A percentile compares a stretch with the other conserved stretches of the same genome.
Evolutionary conservation across 139 green algal species (phyloP).

Genomic region (Volvox africanus): DNA sequence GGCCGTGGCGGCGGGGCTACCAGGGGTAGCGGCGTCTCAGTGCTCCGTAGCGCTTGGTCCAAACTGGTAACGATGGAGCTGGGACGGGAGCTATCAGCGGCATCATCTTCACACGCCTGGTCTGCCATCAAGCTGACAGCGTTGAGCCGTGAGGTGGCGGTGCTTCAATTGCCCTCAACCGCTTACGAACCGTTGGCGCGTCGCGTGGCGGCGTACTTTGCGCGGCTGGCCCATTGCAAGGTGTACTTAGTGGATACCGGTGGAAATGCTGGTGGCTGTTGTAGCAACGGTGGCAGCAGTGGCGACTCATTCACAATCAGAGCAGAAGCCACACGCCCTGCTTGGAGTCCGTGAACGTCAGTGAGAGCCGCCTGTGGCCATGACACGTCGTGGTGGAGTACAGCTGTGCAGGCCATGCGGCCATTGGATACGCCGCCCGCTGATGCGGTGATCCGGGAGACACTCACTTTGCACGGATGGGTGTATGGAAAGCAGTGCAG

Average conservation of each 20-base stretch:
- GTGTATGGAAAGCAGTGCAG: no score
- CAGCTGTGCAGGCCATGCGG: no score
- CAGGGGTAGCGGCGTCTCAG: neutral
- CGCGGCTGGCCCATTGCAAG: conserved; percentile 6
- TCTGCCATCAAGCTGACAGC: neutral
- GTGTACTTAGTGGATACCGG: conserved; percentile 8
- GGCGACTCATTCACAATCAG: no score
- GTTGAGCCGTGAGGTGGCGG: neutral
- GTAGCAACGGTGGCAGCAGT: no score
- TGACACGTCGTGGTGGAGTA: no score
- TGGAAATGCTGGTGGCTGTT: no score
- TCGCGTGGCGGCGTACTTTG: conserved; percentile 12
- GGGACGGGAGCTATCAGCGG: conserved; percentile 3
- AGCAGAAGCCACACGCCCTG: no score
- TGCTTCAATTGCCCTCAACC: neutral
- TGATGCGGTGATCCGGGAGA: no score
- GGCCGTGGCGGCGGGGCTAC: neutral
- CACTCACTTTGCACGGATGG: no score
- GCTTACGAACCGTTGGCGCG: neutral
- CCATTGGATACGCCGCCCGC: no score
- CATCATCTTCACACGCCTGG: neutral
- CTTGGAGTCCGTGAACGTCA: no score
- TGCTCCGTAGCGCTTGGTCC: conserved; percentile 35
- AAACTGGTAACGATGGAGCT: conserved; percentile 49
- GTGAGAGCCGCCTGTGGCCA: no score